Evolutionary conservation across 75 land plant genomes (phyloP).

Genomic region (Pinus taeda): DNA sequence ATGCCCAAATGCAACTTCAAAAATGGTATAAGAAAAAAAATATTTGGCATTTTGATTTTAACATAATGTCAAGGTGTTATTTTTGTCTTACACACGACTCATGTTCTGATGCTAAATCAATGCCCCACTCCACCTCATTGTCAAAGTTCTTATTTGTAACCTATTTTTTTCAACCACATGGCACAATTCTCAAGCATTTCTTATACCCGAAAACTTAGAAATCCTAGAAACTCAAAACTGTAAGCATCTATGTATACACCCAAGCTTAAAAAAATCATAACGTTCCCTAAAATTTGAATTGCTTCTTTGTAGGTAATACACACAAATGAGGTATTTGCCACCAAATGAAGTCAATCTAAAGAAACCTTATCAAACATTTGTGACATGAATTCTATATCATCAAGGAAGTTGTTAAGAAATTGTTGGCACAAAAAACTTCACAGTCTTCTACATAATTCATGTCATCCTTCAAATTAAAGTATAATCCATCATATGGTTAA

Average conservation of each 20-base stretch:
- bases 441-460: too few relatives aligned
- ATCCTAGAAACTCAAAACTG: not conserved
- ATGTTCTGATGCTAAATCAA: conserved; percentile 72
- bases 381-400: conserved; percentile 87
- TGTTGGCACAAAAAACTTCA: conserved; percentile 20
- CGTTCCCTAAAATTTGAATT: conserved; percentile 59
- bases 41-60: not conserved
- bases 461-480: too few relatives aligned
- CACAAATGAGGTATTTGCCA: conserved; percentile 69
- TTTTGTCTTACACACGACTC: conserved; percentile 42
- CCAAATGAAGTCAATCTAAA: conserved; percentile 63
- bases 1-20: not conserved
- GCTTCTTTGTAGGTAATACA: conserved; percentile 89
- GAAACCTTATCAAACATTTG: conserved; percentile 64
- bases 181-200: not conserved
- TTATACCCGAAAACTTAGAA: not conserved
- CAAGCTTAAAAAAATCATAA: not conserved
- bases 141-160: conserved; percentile 80
- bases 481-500: too few relatives aligned
- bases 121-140: conserved; percentile 94
- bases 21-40: not conserved
- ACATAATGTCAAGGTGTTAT: not conserved
- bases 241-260: not conserved
- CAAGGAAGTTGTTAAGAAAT: conserved; percentile 86
- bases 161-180: conserved; percentile 12